phyloP scores from a whole-genome alignment of 129 eudicot species.

The Tagetes patula region DNA sequence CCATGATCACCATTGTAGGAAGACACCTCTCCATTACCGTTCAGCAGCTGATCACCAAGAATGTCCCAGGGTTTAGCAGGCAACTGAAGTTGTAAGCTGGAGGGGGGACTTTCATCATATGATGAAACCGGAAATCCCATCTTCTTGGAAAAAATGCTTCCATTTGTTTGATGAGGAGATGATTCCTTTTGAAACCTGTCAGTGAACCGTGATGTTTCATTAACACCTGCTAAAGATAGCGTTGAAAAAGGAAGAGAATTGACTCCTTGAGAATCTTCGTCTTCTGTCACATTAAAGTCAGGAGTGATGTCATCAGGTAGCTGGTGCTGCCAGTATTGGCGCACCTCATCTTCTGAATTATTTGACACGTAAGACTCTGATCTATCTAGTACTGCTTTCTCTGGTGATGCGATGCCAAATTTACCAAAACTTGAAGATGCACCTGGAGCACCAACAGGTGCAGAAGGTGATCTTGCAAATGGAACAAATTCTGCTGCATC shows the following conservation, averaged over 20 bases:
- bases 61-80: conserved; percentile 69
- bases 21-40: conserved; percentile 38
- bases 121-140: conserved; percentile 44
- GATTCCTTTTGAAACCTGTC: conserved; percentile 39
- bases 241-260: conserved; percentile 48
- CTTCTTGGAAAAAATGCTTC: conserved; percentile 49
- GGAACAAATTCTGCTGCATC: conserved; percentile 94
- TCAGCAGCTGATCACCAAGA: conserved; percentile 50
- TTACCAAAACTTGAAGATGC: conserved; percentile 36
- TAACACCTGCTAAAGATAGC: conserved; percentile 51
- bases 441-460: conserved; percentile 32
- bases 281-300: conserved; percentile 59
- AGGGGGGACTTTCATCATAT: background rate
- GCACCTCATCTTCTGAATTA: conserved; percentile 88
- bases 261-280: conserved; percentile 52
- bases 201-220: conserved; percentile 50
- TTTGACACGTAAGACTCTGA: conserved; percentile 74
- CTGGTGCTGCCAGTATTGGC: conserved; percentile 70
- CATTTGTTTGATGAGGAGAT: conserved; percentile 45
- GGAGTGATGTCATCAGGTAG: conserved; percentile 97
- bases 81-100: conserved; percentile 36
- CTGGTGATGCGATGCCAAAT: conserved; percentile 39
- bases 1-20: conserved; percentile 50
- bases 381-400: conserved; percentile 63
- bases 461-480: conserved; percentile 57